Evolutionary conservation across 2,329 filamentous ascomycete species (phyloP).

Genomic region (Fusarium annulatum): DNA sequence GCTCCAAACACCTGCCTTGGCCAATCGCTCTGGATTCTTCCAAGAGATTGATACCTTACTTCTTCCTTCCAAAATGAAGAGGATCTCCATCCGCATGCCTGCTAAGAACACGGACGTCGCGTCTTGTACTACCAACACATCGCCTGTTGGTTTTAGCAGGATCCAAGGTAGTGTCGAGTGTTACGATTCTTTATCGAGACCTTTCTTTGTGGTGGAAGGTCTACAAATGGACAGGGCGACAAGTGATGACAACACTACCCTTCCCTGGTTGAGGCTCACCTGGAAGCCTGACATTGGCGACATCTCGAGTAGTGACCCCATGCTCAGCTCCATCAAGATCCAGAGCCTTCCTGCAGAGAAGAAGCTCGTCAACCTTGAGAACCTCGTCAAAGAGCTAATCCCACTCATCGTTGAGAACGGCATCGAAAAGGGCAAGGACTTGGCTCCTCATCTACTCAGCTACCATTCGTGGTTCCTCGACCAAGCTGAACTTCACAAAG

Average conservation of each 20-base stretch:
- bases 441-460: constrained; percentile 26
- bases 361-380: constrained; percentile 38
- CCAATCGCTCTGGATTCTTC: constrained; percentile 38
- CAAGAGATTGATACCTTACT: constrained; percentile 41
- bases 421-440: constrained; percentile 21
- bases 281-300: constrained; percentile 42
- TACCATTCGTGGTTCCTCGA: constrained; percentile 36
- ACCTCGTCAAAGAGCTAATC: constrained; percentile 38
- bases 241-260: constrained; percentile 31
- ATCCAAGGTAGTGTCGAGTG: constrained; percentile 37
- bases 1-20: constrained; percentile 37
- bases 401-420: constrained; percentile 36
- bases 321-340: constrained; percentile 37
- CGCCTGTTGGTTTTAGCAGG: constrained; percentile 34
- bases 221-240: constrained; percentile 41
- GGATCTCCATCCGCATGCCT: constrained; percentile 39
- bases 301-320: constrained; percentile 35
- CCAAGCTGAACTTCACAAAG: constrained; percentile 30
- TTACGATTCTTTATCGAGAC: constrained; percentile 26
- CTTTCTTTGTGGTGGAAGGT: constrained; percentile 39
- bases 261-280: constrained; percentile 37
- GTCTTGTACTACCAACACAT: constrained; percentile 33
- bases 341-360: constrained; percentile 40
- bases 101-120: constrained; percentile 30
- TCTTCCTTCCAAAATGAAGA: constrained; percentile 38